phyloP scores from a whole-genome alignment of 345 rosid species.

The Eutrema japonicum region DNA sequence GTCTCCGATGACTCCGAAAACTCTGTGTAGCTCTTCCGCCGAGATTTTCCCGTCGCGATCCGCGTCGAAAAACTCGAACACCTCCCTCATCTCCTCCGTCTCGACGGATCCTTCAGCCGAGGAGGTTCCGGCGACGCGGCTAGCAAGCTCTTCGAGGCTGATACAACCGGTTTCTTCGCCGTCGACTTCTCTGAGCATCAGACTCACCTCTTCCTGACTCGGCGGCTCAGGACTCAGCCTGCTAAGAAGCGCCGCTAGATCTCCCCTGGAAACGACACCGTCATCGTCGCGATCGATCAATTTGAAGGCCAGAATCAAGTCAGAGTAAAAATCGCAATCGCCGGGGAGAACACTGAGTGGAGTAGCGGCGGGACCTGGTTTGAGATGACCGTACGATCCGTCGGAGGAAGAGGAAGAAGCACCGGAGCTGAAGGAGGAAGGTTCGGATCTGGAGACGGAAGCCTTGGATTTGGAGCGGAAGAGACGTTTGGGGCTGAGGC shows the following conservation, averaged over 20 bases:
- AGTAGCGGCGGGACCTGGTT: constrained; percentile 43
- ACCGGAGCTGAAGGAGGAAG: constrained; percentile 60
- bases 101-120: constrained; percentile 55
- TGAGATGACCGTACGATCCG: constrained; percentile 28
- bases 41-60: constrained; percentile 91
- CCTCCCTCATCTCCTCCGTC: constrained; percentile 68
- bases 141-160: constrained; percentile 59
- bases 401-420: constrained; percentile 57
- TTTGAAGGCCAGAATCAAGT: constrained; percentile 57
- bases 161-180: constrained; percentile 48
- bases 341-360: constrained; percentile 74
- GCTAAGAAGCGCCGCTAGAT: constrained; percentile 66
- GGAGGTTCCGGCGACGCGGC: constrained; percentile 49
- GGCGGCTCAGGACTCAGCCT: constrained; percentile 62
- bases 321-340: constrained; percentile 43
- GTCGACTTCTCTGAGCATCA: constrained; percentile 69
- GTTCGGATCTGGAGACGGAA: constrained; percentile 56
- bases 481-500: constrained; percentile 67
- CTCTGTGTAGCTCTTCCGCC: constrained; percentile 71
- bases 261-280: constrained; percentile 55
- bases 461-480: constrained; percentile 56
- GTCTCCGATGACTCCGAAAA: constrained; percentile 65
- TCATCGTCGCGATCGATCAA: constrained; percentile 62
- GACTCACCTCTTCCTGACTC: constrained; percentile 59
- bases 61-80: constrained; percentile 73